Evolutionary conservation across 2,329 filamentous ascomycete species (phyloP).

Genomic region (Penicillium sp.): DNA sequence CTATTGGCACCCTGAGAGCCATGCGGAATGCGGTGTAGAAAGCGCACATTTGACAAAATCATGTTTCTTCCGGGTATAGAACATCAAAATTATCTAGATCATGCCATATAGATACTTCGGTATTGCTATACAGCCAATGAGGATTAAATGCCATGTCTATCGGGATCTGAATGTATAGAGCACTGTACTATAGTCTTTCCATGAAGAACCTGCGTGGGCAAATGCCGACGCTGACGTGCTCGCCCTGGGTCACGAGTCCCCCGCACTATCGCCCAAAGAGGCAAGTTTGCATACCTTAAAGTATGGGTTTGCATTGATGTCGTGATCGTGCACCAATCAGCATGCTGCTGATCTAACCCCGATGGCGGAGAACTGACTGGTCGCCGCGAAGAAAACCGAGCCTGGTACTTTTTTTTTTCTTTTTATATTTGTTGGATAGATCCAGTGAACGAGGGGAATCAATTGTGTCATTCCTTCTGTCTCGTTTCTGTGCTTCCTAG

Average conservation of each 20-base stretch:
- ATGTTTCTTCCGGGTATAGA: too few species aligned
- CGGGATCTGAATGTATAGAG: not conserved
- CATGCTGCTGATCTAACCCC: slow-evolving; percentile 35
- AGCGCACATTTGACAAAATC: not conserved
- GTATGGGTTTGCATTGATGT: slow-evolving; percentile 43
- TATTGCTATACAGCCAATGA: not conserved
- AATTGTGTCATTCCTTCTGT: slow-evolving; percentile 20
- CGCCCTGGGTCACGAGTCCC: slow-evolving; percentile 29
- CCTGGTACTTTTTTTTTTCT: slow-evolving; percentile 16
- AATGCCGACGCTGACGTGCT: slow-evolving; percentile 34
- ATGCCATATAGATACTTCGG: not conserved
- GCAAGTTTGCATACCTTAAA: slow-evolving; percentile 31
- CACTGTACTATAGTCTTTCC: not conserved
- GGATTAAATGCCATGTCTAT: not conserved
- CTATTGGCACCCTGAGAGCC: slow-evolving; percentile 13
- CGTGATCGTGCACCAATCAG: slow-evolving; percentile 47
- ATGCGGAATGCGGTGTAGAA: not conserved
- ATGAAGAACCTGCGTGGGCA: slow-evolving; percentile 9
- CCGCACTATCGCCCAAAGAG: slow-evolving; percentile 25
- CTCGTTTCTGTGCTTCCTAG: slow-evolving; percentile 10
- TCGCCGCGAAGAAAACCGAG: slow-evolving; percentile 17
- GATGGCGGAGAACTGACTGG: slow-evolving; percentile 34
- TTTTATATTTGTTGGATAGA: slow-evolving; percentile 18
- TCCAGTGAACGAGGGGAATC: slow-evolving; percentile 13
- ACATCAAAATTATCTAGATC: not conserved